Conservation (phyloP, 352 stramenopile species). For the Phytophthora colocasiae region DNA sequence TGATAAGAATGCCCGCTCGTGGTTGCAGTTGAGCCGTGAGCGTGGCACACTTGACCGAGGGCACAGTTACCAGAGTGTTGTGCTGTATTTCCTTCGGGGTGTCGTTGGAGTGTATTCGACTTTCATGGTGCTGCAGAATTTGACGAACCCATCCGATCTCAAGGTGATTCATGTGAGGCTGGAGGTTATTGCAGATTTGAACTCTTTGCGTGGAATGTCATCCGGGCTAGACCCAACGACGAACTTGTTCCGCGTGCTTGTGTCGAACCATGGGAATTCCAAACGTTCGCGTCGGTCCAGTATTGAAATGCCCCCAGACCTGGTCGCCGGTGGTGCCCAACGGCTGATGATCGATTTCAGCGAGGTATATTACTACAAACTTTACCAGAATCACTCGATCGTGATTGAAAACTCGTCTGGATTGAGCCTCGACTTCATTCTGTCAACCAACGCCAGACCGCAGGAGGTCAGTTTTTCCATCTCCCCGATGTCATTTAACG, state of each 20-base stretch:
- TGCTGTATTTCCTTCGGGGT: slow-evolving; percentile 85
- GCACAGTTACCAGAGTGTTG: slow-evolving; percentile 84
- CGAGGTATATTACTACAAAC: slow-evolving; percentile 90
- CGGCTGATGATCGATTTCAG: slow-evolving; percentile 83
- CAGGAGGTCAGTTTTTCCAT: slow-evolving; percentile 88
- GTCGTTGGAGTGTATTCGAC: slow-evolving; percentile 86
- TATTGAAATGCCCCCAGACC: slow-evolving; percentile 52
- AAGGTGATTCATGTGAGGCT: slow-evolving; percentile 89
- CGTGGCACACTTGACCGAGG: slow-evolving; percentile 75
- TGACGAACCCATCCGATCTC: slow-evolving; percentile 80
- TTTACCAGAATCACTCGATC: slow-evolving; percentile 92
- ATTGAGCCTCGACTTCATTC: slow-evolving; percentile 87
- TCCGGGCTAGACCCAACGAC: slow-evolving; percentile 66
- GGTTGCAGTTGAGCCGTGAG: slow-evolving; percentile 84
- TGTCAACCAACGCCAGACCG: slow-evolving; percentile 81
- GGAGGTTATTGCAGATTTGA: slow-evolving; percentile 88
- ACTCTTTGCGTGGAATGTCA: slow-evolving; percentile 84
- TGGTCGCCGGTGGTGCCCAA: slow-evolving; percentile 17
- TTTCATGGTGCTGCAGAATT: slow-evolving; percentile 88
- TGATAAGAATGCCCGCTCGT: slow-evolving; percentile 76
- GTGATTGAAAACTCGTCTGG: slow-evolving; percentile 89
- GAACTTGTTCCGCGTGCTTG: slow-evolving; percentile 89
- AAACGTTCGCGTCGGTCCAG: slow-evolving; percentile 72
- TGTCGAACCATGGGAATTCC: slow-evolving; percentile 72
- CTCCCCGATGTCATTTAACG: slow-evolving; percentile 84